Percentiles rank a stretch among this genome's conserved stretches.
These are phyloP conservation scores for Dactylellina cionopaga DNA, from an alignment of 2,329 filamentous ascomycete species.

Conservation along the genomic window DNA sequence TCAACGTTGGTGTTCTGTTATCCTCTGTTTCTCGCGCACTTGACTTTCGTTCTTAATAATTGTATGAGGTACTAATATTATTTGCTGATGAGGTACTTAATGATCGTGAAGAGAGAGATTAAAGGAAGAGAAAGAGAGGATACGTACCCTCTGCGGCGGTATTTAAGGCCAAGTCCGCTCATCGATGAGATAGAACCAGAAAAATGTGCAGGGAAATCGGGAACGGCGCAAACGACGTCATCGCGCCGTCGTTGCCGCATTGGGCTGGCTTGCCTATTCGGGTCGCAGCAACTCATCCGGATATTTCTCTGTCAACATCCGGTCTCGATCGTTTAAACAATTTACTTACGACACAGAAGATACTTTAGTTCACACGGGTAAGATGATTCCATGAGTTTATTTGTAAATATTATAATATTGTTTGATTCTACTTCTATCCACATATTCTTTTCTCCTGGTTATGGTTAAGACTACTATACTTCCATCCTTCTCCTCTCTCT, in stretches of 20 bases:
- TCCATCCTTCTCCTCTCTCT: no score
- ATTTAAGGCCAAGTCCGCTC: conserved; percentile 3
- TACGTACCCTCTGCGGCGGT: neutral
- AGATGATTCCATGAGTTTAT: no score
- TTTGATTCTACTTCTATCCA: neutral
- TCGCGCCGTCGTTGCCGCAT: conserved; percentile 30
- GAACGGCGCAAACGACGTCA: conserved; percentile 36
- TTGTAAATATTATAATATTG: no score
- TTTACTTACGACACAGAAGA: no score
- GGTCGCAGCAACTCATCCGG: neutral
- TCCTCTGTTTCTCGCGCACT: no score
- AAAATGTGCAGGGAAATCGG: neutral
- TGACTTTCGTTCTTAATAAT: no score
- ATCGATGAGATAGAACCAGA: neutral
- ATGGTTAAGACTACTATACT: neutral
- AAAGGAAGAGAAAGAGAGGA: neutral
- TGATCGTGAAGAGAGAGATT: neutral
- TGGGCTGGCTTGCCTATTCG: conserved; percentile 30
- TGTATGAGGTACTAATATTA: no score
- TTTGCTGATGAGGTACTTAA: no score
- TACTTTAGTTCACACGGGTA: no score
- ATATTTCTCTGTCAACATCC: no score
- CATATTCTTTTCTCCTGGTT: neutral
- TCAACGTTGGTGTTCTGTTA: neutral
- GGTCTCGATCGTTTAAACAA: no score